Conservation (phyloP, 2,329 filamentous ascomycete species). For the Penicillium sp. region DNA sequence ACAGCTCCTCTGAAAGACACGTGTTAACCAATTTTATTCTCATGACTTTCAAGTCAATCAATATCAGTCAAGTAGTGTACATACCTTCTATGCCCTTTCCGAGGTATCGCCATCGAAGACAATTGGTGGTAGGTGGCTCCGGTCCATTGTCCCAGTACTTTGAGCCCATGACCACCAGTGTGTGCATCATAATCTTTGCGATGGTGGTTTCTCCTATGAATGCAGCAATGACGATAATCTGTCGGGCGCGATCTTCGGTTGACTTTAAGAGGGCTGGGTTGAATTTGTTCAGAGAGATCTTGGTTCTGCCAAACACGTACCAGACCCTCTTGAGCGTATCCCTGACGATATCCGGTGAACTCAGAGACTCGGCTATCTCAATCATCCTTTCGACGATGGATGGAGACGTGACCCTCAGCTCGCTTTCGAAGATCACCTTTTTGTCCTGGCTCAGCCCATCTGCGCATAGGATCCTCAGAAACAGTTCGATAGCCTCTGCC, state of each 20-base stretch:
- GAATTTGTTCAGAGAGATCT: slow-evolving; percentile 23
- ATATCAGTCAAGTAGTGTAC: background rate
- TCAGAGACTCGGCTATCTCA: slow-evolving; percentile 34
- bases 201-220: slow-evolving; percentile 29
- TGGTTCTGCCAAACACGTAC: slow-evolving; percentile 32
- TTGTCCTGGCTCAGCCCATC: background rate
- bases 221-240: slow-evolving; percentile 37
- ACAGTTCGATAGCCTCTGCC: slow-evolving; percentile 32
- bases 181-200: slow-evolving; percentile 31
- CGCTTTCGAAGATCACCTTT: slow-evolving; percentile 18
- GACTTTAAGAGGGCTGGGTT: slow-evolving; percentile 25
- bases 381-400: slow-evolving; percentile 32
- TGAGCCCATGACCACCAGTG: slow-evolving; percentile 37
- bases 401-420: slow-evolving; percentile 27
- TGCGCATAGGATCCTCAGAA: slow-evolving; percentile 31
- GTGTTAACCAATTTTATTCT: slow-evolving; percentile 3
- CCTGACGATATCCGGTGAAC: slow-evolving; percentile 28
- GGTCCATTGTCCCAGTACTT: slow-evolving; percentile 33
- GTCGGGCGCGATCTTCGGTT: slow-evolving; percentile 39
- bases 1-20: slow-evolving; percentile 38
- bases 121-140: slow-evolving; percentile 18
- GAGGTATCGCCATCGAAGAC: slow-evolving; percentile 37
- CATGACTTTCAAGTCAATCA: background rate
- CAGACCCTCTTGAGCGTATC: slow-evolving; percentile 21
- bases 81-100: slow-evolving; percentile 41